Evolutionary conservation across 2,329 filamentous ascomycete genomes (phyloP), one percentile per base, ranked within the genome.

Genomic region (Bimuria novae-zelandiae): DNA sequence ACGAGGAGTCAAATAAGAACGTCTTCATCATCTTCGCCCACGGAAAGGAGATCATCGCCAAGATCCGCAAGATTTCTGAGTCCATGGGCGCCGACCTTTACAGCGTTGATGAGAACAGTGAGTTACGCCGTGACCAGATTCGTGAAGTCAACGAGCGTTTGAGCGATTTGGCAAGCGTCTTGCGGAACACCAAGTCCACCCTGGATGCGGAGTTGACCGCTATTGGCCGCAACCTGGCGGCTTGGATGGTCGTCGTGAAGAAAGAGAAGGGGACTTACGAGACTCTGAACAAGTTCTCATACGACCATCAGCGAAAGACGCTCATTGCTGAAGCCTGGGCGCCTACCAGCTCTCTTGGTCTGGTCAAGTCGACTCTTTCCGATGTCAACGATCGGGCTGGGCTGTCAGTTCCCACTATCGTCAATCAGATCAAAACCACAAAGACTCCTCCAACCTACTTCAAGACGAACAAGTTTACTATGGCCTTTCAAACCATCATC

Each of bases 11-110:
- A 65, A 86, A 89, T 80, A 99, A 99, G 86, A 99, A 97, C 66
- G 94, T 99, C 51, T 99, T 99, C 70, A 93, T 99, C 70, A 99
- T 99, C 75, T 99, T 99, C 67, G 94, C 94, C 11, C 94, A 99
- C 70, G 94, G 94, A 71, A 96, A 96, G 77, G 93, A 97, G 76
- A 96, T 99, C 64, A 87, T 99, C 67, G 90, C 92, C 70, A 99
- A 99, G 85, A 97, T 99, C 72, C 87, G 94, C 70, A 97, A 97
- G 83, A 97, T 99, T 56, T 97, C 93, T 1, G 94, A 99, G 78
- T 97, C 92, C 7, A 88, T 99, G 76, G 90, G 93, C 56, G 94
- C 95, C 51, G 91, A 96, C 70, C 84, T 97, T 56, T 99, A 99
- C 82, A 92, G 87, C 63, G 94, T 99, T 27, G 94, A 99, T 66